These are phyloP conservation scores for Gossypium armourianum DNA, from an alignment of 441 rosid genomes.

Conservation along the genomic window DNA sequence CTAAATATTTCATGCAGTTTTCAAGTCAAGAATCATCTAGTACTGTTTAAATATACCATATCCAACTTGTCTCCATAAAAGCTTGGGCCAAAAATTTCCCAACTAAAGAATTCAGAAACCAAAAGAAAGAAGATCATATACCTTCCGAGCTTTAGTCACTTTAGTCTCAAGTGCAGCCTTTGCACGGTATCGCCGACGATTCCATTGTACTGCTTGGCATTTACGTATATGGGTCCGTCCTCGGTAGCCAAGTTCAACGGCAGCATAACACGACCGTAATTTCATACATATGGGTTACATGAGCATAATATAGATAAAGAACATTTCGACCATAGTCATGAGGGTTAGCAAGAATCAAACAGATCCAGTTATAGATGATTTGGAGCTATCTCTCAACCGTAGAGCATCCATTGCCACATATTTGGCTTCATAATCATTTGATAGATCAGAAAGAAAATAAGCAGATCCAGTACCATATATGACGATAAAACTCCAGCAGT, in stretches of 20 bases:
- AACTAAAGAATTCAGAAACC: neutral
- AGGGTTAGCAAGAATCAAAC: neutral
- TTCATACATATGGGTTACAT: conserved; percentile 4
- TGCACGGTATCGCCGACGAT: conserved; percentile 74
- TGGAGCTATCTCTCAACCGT: no score
- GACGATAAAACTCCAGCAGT: neutral
- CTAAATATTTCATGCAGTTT: no score
- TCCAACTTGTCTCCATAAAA: neutral
- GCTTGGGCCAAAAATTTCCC: neutral
- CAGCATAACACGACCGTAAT: conserved; percentile 61
- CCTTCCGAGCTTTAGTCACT: conserved; percentile 45
- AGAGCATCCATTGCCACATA: no score
- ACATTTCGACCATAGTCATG: no score
- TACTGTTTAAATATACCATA: no score
- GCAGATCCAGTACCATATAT: neutral
- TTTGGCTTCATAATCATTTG: no score
- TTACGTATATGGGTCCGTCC: conserved; percentile 72
- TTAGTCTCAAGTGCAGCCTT: conserved; percentile 61
- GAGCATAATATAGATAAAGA: neutral
- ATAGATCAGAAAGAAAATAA: no score
- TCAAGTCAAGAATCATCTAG: no score
- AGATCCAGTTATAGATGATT: no score
- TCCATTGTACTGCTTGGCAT: conserved; percentile 85
- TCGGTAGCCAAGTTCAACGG: conserved; percentile 63
- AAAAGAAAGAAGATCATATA: conserved; percentile 17